These are phyloP conservation scores for Yamadazyma insecticola DNA, from an alignment of 805 yeast genomes.

Conservation along the genomic window DNA sequence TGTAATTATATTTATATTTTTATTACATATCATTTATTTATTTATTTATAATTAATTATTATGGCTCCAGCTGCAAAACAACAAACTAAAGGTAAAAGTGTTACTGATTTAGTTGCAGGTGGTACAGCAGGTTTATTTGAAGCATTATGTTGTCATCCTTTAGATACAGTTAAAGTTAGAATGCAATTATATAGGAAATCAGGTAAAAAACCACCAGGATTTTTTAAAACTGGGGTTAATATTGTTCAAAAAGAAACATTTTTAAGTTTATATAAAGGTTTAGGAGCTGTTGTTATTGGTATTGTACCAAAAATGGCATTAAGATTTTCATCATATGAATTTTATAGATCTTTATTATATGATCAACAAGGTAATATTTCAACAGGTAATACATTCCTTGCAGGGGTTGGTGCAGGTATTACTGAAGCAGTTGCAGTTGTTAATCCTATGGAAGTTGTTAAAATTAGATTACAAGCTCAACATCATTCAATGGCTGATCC, in stretches of 20 bases:
- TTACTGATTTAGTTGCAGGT: conserved; percentile 79
- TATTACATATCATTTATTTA: background rate
- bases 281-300: conserved; percentile 96
- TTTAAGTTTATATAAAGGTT: conserved; percentile 86
- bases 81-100: conserved; percentile 35
- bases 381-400: conserved; percentile 73
- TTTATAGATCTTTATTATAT: conserved; percentile 66
- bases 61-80: conserved; percentile 11
- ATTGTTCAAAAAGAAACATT: conserved; percentile 79
- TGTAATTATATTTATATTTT: too few species aligned
- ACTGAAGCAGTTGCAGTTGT: conserved; percentile 94
- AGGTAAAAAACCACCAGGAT: conserved; percentile 81
- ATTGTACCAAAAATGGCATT: conserved; percentile 98
- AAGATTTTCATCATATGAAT: conserved; percentile 91
- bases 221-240: conserved; percentile 71
- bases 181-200: conserved; percentile 84
- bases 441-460: conserved; percentile 96
- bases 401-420: conserved; percentile 97
- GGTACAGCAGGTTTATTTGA: conserved; percentile 97
- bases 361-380: conserved; percentile 61
- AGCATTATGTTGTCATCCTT: conserved; percentile 97
- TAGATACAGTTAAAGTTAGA: conserved; percentile 94
- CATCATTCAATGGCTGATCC: conserved; percentile 87
- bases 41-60: background rate
- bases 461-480: conserved; percentile 94